Conservation (phyloP, 164 flowering plant genomes). For the Magnolia sinica region DNA sequence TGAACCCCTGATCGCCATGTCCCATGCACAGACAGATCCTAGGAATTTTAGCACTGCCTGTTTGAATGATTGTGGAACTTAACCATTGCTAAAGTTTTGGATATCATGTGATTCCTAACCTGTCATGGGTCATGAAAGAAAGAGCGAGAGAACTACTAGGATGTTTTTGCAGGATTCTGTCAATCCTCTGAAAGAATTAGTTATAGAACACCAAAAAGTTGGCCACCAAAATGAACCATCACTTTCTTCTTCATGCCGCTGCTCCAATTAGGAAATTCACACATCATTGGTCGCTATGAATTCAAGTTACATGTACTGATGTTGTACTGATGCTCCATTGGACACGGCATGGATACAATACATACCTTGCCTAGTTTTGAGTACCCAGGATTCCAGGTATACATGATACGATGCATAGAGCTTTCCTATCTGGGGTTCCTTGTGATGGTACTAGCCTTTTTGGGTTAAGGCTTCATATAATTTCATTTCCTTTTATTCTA, state of each 20-base stretch:
- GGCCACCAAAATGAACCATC: neutral
- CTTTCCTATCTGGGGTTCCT: no score
- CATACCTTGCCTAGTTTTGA: no score
- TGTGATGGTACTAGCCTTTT: no score
- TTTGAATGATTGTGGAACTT: neutral
- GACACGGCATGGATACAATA: no score
- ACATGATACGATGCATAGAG: no score
- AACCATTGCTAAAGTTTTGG: neutral
- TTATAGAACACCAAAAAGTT: neutral
- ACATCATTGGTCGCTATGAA: neutral
- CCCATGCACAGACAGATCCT: no score
- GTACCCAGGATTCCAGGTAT: no score
- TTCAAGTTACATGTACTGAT: neutral
- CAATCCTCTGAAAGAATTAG: neutral
- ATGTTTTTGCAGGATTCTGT: neutral
- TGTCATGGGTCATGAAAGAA: neutral
- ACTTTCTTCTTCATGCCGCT: neutral
- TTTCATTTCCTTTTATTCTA: no score
- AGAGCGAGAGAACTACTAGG: neutral
- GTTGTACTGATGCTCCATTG: no score
- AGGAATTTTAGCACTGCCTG: neutral
- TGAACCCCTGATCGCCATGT: no score
- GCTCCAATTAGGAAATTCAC: neutral
- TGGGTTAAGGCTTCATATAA: no score
- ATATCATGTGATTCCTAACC: slow-evolving; percentile 1